These are phyloP conservation scores for Cytospora schulzeri DNA, from an alignment of 2,329 filamentous ascomycete species.

Conservation along the genomic window DNA sequence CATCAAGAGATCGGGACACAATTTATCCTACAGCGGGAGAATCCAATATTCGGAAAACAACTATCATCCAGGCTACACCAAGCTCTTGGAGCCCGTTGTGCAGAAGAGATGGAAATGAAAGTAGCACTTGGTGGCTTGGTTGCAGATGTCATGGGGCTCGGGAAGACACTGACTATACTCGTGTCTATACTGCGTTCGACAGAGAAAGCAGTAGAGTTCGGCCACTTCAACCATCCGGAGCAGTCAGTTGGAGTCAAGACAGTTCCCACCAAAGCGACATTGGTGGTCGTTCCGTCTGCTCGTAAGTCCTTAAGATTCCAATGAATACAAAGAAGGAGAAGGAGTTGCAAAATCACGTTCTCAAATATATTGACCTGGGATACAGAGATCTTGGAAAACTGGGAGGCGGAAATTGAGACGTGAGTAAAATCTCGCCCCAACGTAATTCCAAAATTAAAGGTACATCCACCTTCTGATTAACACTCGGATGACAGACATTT, in stretches of 20 bases:
- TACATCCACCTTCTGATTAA: not conserved
- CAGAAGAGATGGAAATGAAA: not conserved
- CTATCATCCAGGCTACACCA: not conserved
- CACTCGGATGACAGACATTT: not conserved
- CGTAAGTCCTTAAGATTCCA: not conserved
- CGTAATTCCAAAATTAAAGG: not conserved
- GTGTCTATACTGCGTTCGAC: not conserved
- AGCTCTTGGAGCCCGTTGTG: not conserved
- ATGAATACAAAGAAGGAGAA: not conserved
- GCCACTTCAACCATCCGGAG: not conserved
- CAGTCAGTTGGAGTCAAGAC: not conserved
- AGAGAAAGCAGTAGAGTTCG: not conserved
- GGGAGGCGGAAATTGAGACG: slow-evolving; percentile 3
- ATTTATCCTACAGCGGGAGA: not conserved
- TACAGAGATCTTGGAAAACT: slow-evolving; percentile 3
- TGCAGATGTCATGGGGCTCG: slow-evolving; percentile 7
- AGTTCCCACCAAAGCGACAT: not conserved
- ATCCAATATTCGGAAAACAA: not conserved
- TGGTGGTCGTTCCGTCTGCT: slow-evolving; percentile 7
- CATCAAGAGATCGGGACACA: not conserved
- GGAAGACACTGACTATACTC: slow-evolving; percentile 1
- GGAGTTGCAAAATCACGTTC: not conserved
- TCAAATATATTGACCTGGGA: too few relatives aligned
- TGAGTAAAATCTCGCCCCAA: not conserved
- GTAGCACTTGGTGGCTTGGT: not conserved